Evolutionary conservation across 2,329 filamentous ascomycete genomes (phyloP), one percentile per base, ranked within the genome.

Genomic region (Sporothrix variecibatus): DNA sequence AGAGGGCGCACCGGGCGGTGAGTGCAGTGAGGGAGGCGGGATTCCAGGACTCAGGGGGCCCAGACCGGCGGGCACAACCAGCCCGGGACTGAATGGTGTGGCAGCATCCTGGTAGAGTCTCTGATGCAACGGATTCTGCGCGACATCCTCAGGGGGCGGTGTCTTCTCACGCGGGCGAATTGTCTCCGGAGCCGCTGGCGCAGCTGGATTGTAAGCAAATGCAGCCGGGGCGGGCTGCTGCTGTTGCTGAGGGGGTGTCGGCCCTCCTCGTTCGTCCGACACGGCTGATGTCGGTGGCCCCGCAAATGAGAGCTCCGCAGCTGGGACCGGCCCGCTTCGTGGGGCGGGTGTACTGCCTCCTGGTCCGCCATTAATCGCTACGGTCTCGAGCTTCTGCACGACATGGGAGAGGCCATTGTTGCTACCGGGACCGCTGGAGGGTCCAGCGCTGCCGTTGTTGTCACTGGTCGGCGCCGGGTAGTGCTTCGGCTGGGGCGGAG

Each of bases 141-240:
- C 83, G 15, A 86, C 89, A 78, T 94, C 93, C 46, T 91, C 88
- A 3, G 91, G 92, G 3, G 93, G 93, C 1, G 93, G 93, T 0
- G 93, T 95, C 86, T 94, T 94, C 81, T 95, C 93, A 67, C 93
- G 87, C 80, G 93, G 89, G 26, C 87, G 85, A 71, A 94, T 90
- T 28, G 88, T 86, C 80, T 95, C 93, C 0, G 93, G 92, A 0
- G 92, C 92, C 0, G 92, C 87, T 4, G 93, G 93, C 1, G 93
- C 92, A 0, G 93, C 93, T 2, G 93, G 93, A 79, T 95, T 95
- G 80, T 95, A 95, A 2, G 92, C 88, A 83, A 93, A 90, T 0
- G 91, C 91, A 8, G 83, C 85, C 15, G 84, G 84, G 1, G 83
- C 83, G 11, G 49, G 64, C 8, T 49, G 75, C 53, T 69, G 72